A percentile compares a stretch with the other conserved stretches of the same genome.
These are phyloP conservation scores for Tuber borchii DNA, from an alignment of 495 filamentous ascomycete species.

Conservation along the genomic window DNA sequence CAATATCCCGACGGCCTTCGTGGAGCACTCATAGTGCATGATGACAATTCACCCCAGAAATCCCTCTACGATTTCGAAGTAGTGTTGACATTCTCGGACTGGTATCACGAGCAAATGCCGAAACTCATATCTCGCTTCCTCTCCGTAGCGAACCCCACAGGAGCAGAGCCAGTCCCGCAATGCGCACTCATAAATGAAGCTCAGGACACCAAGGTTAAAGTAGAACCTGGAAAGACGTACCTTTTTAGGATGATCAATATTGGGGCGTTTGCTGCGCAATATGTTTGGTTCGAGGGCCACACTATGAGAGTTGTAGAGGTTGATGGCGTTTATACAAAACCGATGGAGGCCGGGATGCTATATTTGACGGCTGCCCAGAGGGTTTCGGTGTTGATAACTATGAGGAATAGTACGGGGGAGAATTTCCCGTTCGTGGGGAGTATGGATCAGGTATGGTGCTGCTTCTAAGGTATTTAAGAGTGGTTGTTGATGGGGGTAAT, in stretches of 20 bases:
- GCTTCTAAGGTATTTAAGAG: slow-evolving; percentile 42
- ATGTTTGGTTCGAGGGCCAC: slow-evolving; percentile 71
- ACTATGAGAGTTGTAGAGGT: slow-evolving; percentile 54
- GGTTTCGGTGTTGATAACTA: slow-evolving; percentile 61
- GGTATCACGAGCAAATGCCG: slow-evolving; percentile 60
- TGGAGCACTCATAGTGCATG: slow-evolving; percentile 65
- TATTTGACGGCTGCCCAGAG: slow-evolving; percentile 66
- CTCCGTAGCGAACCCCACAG: slow-evolving; percentile 54
- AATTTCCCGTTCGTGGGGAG: slow-evolving; percentile 64
- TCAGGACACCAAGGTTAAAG: slow-evolving; percentile 51
- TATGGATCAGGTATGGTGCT: slow-evolving; percentile 53
- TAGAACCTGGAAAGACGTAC: slow-evolving; percentile 71
- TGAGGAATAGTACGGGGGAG: slow-evolving; percentile 55
- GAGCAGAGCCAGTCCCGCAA: slow-evolving; percentile 61
- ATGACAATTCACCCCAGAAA: slow-evolving; percentile 55
- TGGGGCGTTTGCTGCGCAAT: slow-evolving; percentile 60
- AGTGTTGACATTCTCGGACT: slow-evolving; percentile 61
- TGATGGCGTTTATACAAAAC: slow-evolving; percentile 55
- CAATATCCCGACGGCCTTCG: slow-evolving; percentile 74
- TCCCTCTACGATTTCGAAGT: slow-evolving; percentile 62
- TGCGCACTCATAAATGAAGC: slow-evolving; percentile 65
- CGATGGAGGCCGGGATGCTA: slow-evolving; percentile 54
- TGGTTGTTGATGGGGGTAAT: not conserved
- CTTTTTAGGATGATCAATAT: slow-evolving; percentile 71
- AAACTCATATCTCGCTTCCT: slow-evolving; percentile 54